Evolutionary conservation across 2,329 filamentous ascomycete genomes (phyloP).

Genomic region (Apiospora arundinis): DNA sequence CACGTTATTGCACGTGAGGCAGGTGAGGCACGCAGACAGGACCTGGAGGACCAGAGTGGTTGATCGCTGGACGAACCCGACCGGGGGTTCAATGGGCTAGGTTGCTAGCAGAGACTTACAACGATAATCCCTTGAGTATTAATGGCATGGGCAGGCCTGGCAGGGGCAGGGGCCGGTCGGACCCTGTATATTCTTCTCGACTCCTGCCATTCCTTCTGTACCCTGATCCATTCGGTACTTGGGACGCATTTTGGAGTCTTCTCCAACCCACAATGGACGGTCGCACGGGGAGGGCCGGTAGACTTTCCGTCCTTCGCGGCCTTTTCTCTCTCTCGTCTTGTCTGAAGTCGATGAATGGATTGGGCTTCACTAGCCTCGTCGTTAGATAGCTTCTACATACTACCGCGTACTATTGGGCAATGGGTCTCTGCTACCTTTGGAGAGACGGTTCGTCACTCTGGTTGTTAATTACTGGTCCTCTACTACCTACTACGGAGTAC

Average conservation of each 20-base stretch:
- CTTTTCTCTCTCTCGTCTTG: neutral
- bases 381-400: neutral
- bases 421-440: neutral
- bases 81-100: neutral
- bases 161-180: constrained; percentile 8
- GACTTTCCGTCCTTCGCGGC: constrained; percentile 16
- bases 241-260: neutral
- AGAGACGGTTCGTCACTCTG: neutral
- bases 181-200: constrained; percentile 1
- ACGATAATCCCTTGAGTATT: constrained; percentile 9
- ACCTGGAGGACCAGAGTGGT: neutral
- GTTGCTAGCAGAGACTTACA: constrained; percentile 7
- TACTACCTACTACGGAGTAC: neutral
- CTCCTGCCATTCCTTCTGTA: neutral
- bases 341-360: neutral
- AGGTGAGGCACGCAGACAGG: no score
- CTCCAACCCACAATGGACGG: constrained; percentile 14
- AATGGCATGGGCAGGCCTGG: neutral
- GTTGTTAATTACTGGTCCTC: neutral
- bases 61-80: constrained; percentile 16
- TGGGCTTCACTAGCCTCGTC: constrained; percentile 1
- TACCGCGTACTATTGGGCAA: constrained; percentile 17
- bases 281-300: constrained; percentile 20
- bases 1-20: constrained; percentile 13
- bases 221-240: constrained; percentile 13